Conservation (phyloP, 805 yeast species). For the Candida sakaeoensis region DNA sequence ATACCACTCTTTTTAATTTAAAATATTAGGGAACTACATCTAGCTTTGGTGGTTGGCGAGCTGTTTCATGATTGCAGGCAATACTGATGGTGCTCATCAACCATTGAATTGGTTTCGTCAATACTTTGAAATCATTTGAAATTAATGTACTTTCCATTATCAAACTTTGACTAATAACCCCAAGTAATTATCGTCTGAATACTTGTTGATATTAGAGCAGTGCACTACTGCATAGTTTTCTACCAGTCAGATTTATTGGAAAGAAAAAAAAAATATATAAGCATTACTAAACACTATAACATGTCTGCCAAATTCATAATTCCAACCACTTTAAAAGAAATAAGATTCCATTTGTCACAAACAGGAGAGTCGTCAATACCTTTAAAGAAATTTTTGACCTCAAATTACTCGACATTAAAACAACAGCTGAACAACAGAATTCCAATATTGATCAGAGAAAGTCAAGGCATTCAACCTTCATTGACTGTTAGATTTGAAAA, state of each 20-base stretch:
- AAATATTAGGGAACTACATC: too few species aligned
- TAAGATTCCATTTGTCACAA: slow-evolving; percentile 79
- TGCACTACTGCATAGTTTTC: background rate
- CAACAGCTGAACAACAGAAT: slow-evolving; percentile 53
- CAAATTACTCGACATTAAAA: slow-evolving; percentile 63
- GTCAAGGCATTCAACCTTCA: slow-evolving; percentile 67
- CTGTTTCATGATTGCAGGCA: too few species aligned
- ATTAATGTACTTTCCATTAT: too few species aligned
- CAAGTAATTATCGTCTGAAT: too few species aligned
- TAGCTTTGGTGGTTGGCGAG: too few species aligned
- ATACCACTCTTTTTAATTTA: too few species aligned
- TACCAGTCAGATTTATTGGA: slow-evolving; percentile 6
- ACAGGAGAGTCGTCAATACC: slow-evolving; percentile 69
- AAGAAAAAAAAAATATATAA: background rate
- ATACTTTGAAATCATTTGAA: too few species aligned
- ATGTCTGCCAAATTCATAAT: slow-evolving; percentile 37
- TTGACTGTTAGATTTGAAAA: slow-evolving; percentile 69
- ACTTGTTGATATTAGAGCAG: background rate
- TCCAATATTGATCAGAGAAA: slow-evolving; percentile 78
- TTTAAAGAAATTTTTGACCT: slow-evolving; percentile 59
- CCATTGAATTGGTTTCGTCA: too few species aligned
- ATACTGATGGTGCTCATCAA: too few species aligned
- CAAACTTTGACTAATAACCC: too few species aligned
- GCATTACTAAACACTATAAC: background rate
- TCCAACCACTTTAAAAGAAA: slow-evolving; percentile 65